Evolutionary conservation across 2,329 filamentous ascomycete species (phyloP).

Genomic region (Stagonosporopsis cucurbitacearum): DNA sequence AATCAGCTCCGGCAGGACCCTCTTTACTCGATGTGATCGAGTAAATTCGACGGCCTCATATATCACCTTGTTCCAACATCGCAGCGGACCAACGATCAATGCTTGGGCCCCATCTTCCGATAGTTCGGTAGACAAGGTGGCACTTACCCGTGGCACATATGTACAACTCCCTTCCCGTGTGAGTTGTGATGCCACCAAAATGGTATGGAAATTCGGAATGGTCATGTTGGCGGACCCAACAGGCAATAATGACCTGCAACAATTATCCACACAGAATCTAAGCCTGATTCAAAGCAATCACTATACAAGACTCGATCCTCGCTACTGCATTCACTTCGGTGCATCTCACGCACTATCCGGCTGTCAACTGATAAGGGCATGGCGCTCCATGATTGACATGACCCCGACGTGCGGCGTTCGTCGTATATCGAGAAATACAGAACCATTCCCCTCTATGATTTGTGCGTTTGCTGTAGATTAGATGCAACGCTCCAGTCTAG

Average conservation of each 20-base stretch:
- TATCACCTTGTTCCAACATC: constrained; percentile 20
- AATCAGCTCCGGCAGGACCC: constrained; percentile 21
- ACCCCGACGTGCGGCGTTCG: background rate
- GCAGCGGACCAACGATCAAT: constrained; percentile 9
- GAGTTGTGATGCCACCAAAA: background rate
- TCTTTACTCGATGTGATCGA: constrained; percentile 41
- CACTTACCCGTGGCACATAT: background rate
- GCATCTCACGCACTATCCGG: background rate
- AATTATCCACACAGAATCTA: background rate
- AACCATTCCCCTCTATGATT: background rate
- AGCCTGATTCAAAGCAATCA: background rate
- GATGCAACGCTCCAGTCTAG: background rate
- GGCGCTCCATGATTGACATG: background rate
- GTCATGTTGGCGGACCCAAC: background rate
- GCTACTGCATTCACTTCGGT: background rate
- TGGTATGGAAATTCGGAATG: background rate
- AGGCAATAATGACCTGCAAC: background rate
- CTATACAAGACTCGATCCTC: background rate
- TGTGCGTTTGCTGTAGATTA: background rate
- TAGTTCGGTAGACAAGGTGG: constrained; percentile 2
- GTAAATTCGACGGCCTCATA: constrained; percentile 29
- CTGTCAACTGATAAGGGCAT: constrained; percentile 8
- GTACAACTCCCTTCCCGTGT: background rate
- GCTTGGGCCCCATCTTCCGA: constrained; percentile 3
- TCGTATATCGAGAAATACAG: background rate